These are phyloP conservation scores for Cryptosporidium ryanae DNA, from an alignment of 169 alveolate species.

Conservation along the genomic window DNA sequence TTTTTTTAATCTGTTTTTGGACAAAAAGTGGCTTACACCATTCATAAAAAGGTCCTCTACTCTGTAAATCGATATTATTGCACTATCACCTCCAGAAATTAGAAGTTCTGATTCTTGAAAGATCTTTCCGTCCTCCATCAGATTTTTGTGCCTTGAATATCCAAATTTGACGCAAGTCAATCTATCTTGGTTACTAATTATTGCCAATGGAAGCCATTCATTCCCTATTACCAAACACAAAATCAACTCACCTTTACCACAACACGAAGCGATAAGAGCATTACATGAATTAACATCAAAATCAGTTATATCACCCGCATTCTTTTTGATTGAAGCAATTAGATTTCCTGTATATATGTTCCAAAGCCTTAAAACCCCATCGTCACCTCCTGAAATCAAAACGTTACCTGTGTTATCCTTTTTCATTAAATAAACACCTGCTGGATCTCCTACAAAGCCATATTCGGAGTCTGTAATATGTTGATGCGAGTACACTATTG, in stretches of 20 bases:
- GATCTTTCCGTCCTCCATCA: neutral
- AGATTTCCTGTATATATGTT: constrained; percentile 81
- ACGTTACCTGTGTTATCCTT: constrained; percentile 81
- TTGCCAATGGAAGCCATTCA: constrained; percentile 51
- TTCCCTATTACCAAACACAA: constrained; percentile 38
- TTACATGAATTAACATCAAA: constrained; percentile 82
- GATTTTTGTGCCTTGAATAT: constrained; percentile 27
- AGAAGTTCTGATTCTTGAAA: constrained; percentile 44
- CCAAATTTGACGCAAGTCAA: constrained; percentile 57
- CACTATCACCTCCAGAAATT: constrained; percentile 61
- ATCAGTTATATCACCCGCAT: constrained; percentile 82
- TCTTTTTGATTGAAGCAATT: constrained; percentile 78
- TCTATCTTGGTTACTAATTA: constrained; percentile 56
- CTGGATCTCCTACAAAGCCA: constrained; percentile 69
- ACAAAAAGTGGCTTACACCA: constrained; percentile 11
- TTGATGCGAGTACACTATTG: constrained; percentile 48
- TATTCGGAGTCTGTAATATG: constrained; percentile 72
- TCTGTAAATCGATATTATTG: constrained; percentile 47
- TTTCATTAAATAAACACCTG: constrained; percentile 49
- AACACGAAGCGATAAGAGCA: constrained; percentile 81
- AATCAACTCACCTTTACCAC: constrained; percentile 80
- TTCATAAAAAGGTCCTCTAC: constrained; percentile 41
- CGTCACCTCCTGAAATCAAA: constrained; percentile 86
- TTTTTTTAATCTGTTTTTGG: constrained; percentile 7
- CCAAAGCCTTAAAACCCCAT: constrained; percentile 84